A percentile compares a stretch with the other conserved stretches of the same genome.
Evolutionary conservation across 306 rosid genomes (phyloP).

Genomic region (Coriaria nepalensis): DNA sequence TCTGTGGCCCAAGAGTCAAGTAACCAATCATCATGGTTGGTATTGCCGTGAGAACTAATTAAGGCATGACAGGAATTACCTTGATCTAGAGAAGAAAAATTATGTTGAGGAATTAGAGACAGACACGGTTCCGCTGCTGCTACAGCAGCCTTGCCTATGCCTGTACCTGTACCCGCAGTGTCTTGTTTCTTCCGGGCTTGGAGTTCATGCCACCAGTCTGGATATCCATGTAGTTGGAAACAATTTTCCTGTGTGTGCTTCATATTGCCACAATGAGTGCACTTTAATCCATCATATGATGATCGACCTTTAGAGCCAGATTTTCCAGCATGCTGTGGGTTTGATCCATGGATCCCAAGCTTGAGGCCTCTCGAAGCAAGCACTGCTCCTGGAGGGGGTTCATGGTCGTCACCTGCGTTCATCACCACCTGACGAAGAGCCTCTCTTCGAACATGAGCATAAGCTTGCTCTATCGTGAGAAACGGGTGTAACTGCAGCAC

Average conservation of each 20-base stretch:
- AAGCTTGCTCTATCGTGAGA: slow-evolving; percentile 6
- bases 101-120: too few species aligned
- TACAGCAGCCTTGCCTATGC: background rate
- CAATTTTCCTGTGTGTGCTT: slow-evolving; percentile 2
- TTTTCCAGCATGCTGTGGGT: too few species aligned
- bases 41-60: too few species aligned
- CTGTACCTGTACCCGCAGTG: background rate
- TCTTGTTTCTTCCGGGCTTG: background rate
- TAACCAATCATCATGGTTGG: too few species aligned
- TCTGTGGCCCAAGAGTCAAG: too few species aligned
- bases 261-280: slow-evolving; percentile 7
- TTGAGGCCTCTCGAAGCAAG: background rate
- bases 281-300: background rate
- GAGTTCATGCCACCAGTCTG: slow-evolving; percentile 5
- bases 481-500: background rate
- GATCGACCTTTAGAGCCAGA: background rate
- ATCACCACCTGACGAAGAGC: background rate
- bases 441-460: slow-evolving; percentile 4
- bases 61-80: too few species aligned
- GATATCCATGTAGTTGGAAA: slow-evolving; percentile 6
- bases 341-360: too few species aligned
- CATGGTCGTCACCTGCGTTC: background rate
- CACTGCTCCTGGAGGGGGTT: background rate
- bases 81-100: too few species aligned
- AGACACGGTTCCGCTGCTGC: background rate